A percentile compares a stretch with the other conserved stretches of the same genome.
Conservation (phyloP, 78 protist species). For the Salpingoeca rosetta region DNA sequence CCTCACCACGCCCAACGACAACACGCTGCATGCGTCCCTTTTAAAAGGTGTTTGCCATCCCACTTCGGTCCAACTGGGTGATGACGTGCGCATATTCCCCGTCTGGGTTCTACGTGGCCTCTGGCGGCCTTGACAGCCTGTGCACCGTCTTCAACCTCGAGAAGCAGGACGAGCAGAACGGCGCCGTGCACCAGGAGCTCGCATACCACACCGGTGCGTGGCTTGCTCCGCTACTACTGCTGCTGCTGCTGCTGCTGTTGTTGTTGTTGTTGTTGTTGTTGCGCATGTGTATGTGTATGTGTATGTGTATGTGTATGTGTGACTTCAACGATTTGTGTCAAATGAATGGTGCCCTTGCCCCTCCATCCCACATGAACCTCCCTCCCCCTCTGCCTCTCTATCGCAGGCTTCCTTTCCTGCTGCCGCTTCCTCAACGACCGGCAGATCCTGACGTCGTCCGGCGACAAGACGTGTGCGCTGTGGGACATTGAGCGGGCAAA, state of each 20-base stretch:
- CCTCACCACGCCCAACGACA: too few relatives aligned
- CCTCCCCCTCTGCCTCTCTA: neutral
- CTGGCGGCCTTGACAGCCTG: conserved; percentile 94
- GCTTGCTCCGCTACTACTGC: neutral
- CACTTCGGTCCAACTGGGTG: conserved; percentile 85
- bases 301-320: too few relatives aligned
- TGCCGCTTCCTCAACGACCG: conserved; percentile 80
- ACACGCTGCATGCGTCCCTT: too few relatives aligned
- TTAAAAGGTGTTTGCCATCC: conserved; percentile 81
- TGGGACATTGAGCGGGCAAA: conserved; percentile 81
- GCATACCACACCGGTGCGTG: conserved; percentile 60
- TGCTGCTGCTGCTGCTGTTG: neutral
- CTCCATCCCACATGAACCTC: too few relatives aligned
- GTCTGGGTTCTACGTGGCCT: conserved; percentile 75
- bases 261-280: neutral
- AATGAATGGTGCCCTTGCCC: too few relatives aligned
- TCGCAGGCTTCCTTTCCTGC: conserved; percentile 78
- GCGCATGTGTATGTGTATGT: too few relatives aligned
- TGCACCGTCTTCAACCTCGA: conserved; percentile 76
- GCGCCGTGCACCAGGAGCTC: conserved; percentile 62
- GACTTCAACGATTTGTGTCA: neutral
- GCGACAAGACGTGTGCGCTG: conserved; percentile 79
- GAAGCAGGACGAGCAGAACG: conserved; percentile 45
- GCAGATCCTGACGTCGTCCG: conserved; percentile 72
- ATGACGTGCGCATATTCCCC: conserved; percentile 96